phyloP scores from a whole-genome alignment of 495 filamentous ascomycete genomes.

The Penicillium simplicissimum region DNA sequence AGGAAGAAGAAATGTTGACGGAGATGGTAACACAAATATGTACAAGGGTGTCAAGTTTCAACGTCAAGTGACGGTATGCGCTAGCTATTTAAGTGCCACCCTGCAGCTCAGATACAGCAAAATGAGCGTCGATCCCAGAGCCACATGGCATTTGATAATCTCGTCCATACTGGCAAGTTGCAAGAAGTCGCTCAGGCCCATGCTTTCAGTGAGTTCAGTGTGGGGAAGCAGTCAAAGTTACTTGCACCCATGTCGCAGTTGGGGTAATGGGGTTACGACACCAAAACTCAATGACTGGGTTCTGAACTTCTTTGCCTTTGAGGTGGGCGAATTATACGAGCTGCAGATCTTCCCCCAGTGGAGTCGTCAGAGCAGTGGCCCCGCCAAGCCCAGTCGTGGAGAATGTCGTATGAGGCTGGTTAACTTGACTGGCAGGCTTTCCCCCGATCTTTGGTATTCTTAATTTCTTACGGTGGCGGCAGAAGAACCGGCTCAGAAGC shows the following conservation, averaged over 20 bases:
- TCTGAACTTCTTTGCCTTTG: not conserved
- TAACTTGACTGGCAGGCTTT: not conserved
- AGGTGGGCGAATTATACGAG: conserved; percentile 14
- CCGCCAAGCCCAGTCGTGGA: conserved; percentile 6
- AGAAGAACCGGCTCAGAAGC: conserved; percentile 14
- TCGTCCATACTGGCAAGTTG: too few species aligned
- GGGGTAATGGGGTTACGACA: not conserved
- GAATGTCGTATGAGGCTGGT: conserved; percentile 24
- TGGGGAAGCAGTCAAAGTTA: conserved; percentile 24
- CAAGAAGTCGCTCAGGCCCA: conserved; percentile 14
- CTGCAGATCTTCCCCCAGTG: not conserved
- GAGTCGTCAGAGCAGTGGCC: not conserved
- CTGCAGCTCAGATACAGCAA: conserved; percentile 2
- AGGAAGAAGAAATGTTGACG: not conserved
- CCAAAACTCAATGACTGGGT: not conserved
- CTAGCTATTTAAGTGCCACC: conserved; percentile 2
- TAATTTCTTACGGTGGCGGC: conserved; percentile 7
- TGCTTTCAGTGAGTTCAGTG: conserved; percentile 13
- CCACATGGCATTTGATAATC: conserved; percentile 6
- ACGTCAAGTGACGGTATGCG: not conserved
- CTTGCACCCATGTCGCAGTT: conserved; percentile 3
- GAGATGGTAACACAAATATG: not conserved
- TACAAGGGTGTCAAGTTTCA: not conserved
- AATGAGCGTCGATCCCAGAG: conserved; percentile 24
- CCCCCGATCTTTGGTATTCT: conserved; percentile 3